These are phyloP conservation scores for Torulaspora delbrueckii DNA, from an alignment of 805 yeast species.

Conservation along the genomic window DNA sequence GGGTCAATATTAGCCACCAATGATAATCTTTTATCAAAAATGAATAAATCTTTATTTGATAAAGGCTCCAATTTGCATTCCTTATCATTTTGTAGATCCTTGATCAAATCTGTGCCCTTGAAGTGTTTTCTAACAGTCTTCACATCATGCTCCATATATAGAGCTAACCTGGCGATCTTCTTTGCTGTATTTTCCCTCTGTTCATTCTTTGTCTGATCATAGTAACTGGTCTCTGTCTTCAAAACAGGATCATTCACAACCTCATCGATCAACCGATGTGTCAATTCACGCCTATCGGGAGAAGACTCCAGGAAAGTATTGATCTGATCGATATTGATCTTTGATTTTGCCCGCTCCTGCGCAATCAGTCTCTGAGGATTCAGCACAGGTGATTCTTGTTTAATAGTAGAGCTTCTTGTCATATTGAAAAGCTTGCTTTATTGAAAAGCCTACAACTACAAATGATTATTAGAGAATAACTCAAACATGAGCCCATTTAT, in stretches of 20 bases:
- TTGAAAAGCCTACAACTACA: not conserved
- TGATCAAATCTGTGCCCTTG: conserved; percentile 24
- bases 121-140: conserved; percentile 24
- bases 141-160: conserved; percentile 49
- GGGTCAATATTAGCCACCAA: conserved; percentile 69
- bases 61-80: conserved; percentile 15
- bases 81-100: conserved; percentile 23
- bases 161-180: conserved; percentile 57
- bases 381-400: conserved; percentile 21
- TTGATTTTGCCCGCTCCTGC: conserved; percentile 43
- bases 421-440: conserved; percentile 8
- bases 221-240: conserved; percentile 48
- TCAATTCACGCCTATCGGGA: conserved; percentile 41
- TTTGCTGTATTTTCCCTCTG: conserved; percentile 57
- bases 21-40: conserved; percentile 55
- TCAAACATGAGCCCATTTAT: not conserved
- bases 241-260: conserved; percentile 65
- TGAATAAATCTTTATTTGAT: conserved; percentile 26
- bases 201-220: conserved; percentile 52
- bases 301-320: conserved; percentile 54
- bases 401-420: conserved; percentile 29
- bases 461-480: not conserved
- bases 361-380: conserved; percentile 31
- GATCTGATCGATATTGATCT: conserved; percentile 43
- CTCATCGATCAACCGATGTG: conserved; percentile 50